Conservation (phyloP, 495 filamentous ascomycete species). For the Daldinia caldariorum region DNA sequence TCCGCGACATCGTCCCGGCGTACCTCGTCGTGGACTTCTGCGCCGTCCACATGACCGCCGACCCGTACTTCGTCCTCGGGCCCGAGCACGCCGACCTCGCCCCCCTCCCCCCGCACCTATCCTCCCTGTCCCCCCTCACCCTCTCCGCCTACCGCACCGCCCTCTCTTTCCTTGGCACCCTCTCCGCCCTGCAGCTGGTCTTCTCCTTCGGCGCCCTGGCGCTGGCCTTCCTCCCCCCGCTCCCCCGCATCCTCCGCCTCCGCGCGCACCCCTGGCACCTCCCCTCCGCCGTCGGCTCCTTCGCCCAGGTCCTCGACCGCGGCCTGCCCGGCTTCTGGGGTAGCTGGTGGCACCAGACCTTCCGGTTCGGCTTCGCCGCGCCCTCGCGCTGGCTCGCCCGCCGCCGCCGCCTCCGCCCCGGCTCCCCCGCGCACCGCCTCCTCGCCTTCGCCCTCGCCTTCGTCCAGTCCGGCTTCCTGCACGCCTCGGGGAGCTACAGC, state of each 20-base stretch:
- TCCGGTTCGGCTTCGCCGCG: conserved; percentile 75
- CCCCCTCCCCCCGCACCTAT: conserved; percentile 56
- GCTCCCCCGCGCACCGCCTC: conserved; percentile 8
- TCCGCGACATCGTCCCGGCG: conserved; percentile 55
- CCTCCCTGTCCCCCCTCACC: conserved; percentile 52
- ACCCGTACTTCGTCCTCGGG: conserved; percentile 76
- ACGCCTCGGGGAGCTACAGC: conserved; percentile 66
- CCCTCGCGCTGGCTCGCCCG: conserved; percentile 63
- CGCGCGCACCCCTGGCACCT: conserved; percentile 72
- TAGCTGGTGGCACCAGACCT: conserved; percentile 89
- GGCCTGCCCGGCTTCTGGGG: conserved; percentile 84
- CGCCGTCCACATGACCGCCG: conserved; percentile 71
- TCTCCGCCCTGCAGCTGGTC: conserved; percentile 63
- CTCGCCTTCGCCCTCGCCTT: conserved; percentile 62
- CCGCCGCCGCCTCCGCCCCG: conserved; percentile 44
- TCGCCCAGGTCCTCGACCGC: conserved; percentile 64
- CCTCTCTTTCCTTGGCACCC: conserved; percentile 60
- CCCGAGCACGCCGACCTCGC: conserved; percentile 47
- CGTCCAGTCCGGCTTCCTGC: conserved; percentile 66
- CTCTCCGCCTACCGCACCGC: conserved; percentile 61
- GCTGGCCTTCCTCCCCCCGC: conserved; percentile 59
- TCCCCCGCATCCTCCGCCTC: conserved; percentile 52
- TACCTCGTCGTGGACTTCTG: conserved; percentile 74
- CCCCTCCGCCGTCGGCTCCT: conserved; percentile 69
- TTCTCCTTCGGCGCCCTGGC: conserved; percentile 58